These are phyloP conservation scores for Lactifluus volemus DNA, from an alignment of 768 basidiomycete genomes.

Conservation along the genomic window DNA sequence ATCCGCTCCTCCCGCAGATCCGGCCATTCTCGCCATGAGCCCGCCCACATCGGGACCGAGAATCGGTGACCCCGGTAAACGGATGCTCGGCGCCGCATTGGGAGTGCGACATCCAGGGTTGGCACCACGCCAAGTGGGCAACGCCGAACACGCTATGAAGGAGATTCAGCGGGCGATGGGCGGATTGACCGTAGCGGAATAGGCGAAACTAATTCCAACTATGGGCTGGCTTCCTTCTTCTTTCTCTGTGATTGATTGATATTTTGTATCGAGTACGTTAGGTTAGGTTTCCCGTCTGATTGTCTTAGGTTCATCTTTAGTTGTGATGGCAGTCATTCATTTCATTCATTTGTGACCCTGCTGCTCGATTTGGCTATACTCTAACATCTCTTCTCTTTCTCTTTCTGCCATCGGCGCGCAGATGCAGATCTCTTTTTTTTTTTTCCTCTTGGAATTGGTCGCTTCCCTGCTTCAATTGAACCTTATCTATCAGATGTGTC, in stretches of 20 bases:
- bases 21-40: slow-evolving; percentile 57
- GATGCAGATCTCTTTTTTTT: background rate
- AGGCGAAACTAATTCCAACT: slow-evolving; percentile 21
- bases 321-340: background rate
- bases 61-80: slow-evolving; percentile 82
- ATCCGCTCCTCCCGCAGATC: slow-evolving; percentile 45
- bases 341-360: background rate
- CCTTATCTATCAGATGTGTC: no score
- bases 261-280: background rate
- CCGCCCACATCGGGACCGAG: slow-evolving; percentile 47
- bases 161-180: slow-evolving; percentile 73
- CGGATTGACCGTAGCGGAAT: slow-evolving; percentile 67
- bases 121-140: slow-evolving; percentile 41
- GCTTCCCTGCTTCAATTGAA: background rate
- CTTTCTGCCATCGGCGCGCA: background rate
- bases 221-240: background rate
- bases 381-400: no score
- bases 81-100: slow-evolving; percentile 81
- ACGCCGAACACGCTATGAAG: slow-evolving; percentile 49
- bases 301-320: background rate
- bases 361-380: background rate
- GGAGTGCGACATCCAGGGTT: slow-evolving; percentile 76
- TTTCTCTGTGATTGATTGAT: background rate
- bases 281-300: background rate
- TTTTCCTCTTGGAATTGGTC: background rate